Evolutionary conservation across 768 basidiomycete species (phyloP).

Genomic region (Termitomyces sp.): DNA sequence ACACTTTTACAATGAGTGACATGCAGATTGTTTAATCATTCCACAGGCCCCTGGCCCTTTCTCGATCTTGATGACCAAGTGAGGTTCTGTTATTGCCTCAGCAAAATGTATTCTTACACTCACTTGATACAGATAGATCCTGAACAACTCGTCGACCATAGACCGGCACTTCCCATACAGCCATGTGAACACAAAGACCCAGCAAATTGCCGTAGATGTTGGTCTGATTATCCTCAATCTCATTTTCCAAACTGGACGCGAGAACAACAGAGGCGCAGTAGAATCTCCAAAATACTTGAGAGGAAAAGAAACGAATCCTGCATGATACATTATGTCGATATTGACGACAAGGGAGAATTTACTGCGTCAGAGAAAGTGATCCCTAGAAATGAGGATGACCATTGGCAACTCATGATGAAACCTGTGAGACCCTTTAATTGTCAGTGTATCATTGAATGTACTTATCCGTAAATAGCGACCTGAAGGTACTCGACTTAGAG

Average conservation of each 20-base stretch:
- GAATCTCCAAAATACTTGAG: conserved; percentile 24
- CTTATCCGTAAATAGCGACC: conserved; percentile 17
- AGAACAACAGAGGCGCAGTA: conserved; percentile 33
- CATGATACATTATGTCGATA: conserved; percentile 33
- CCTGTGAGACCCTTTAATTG: conserved; percentile 19
- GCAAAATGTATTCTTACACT: neutral
- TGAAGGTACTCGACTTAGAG: conserved; percentile 33
- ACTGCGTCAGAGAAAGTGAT: conserved; percentile 12
- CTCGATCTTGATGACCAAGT: conserved; percentile 27
- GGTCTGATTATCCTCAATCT: conserved; percentile 42
- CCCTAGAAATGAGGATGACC: conserved; percentile 14
- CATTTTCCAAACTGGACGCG: conserved; percentile 52
- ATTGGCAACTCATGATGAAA: conserved; percentile 28
- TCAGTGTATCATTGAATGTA: neutral
- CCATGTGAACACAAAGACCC: conserved; percentile 18
- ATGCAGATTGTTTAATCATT: neutral
- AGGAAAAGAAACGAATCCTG: conserved; percentile 16
- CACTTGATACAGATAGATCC: conserved; percentile 18
- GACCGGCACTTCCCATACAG: conserved; percentile 1
- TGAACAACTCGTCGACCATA: conserved; percentile 16
- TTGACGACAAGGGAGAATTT: conserved; percentile 30
- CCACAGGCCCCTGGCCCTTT: conserved; percentile 31
- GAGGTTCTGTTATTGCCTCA: neutral
- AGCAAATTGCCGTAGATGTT: conserved; percentile 19
- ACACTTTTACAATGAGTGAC: neutral